These are phyloP conservation scores for Cucumis hystrix DNA, from an alignment of 306 rosid genomes.

Conservation along the genomic window DNA sequence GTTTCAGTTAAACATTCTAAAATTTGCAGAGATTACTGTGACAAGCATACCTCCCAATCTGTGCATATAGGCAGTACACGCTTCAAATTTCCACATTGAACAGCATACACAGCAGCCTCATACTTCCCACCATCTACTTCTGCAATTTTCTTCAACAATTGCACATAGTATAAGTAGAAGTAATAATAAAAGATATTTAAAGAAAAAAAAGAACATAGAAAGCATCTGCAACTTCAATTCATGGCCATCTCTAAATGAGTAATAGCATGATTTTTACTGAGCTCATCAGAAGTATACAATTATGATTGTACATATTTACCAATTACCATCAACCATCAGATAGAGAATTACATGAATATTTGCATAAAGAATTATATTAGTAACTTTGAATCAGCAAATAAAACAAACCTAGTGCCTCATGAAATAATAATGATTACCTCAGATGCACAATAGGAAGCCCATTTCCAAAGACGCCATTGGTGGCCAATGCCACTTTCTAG, in stretches of 20 bases:
- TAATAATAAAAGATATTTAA: neutral
- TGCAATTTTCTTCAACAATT: conserved; percentile 62
- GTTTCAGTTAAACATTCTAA: neutral
- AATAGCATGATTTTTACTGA: neutral
- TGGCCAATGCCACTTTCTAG: conserved; percentile 89
- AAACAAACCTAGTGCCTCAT: neutral
- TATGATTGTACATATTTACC: neutral
- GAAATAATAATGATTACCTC: conserved; percentile 38
- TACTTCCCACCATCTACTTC: conserved; percentile 80
- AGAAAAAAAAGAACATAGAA: neutral
- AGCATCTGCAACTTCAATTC: neutral
- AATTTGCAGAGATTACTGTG: neutral
- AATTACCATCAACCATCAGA: neutral
- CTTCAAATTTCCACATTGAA: conserved; percentile 76
- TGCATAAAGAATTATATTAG: neutral
- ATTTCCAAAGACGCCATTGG: conserved; percentile 97
- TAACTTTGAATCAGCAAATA: conserved; percentile 2
- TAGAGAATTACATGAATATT: neutral
- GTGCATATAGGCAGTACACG: conserved; percentile 89
- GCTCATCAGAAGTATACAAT: neutral
- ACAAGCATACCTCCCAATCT: conserved; percentile 77
- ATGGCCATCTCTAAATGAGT: neutral
- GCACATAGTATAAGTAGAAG: neutral
- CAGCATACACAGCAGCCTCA: conserved; percentile 92
- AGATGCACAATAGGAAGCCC: conserved; percentile 96